Evolutionary conservation across 768 basidiomycete species (phyloP), one percentile per base, ranked within the genome.

Genomic region (Lentinula guzmanii): DNA sequence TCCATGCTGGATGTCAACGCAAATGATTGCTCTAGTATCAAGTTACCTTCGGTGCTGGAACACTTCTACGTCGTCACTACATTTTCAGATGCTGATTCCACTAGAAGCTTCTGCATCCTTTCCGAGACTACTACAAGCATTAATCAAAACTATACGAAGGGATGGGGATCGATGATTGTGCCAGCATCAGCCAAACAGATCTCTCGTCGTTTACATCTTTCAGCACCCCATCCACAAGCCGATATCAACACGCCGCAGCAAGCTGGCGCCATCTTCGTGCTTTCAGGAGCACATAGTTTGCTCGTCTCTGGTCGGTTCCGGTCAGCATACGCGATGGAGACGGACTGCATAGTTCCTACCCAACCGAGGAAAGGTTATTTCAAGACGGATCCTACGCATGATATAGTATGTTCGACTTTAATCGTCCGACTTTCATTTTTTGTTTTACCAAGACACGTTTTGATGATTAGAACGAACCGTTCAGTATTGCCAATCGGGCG

Each of bases 351-450:
- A 53, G 64, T 76, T 43, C 64, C 72, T 1, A 15, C 9, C 6
- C 15, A 16, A 13, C 54, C 65, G 9, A 62, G 64, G 0, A 59
- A 56, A 0, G 61, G 63, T 3, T 80, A 78, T 65, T 78, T 75
- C 52, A 72, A 67, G 61, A 83, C 82, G 0, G 82, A 82, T 65
- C 76, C 80, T 35, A 70, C 78, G 2, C 82, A 83, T 66, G 78
- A 80, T 58, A 70, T 53, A 5, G 57, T 58, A 42, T 24, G 71
- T 21, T 0, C 2, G 5, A 13, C 79, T 79, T 15, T 13, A 33
- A 34, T 37, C 28, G 28, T 28, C 28, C 28, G 13, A 37, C 16
- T 35, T 31, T 2, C 45, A 18, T 9, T 50, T 11, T 21, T 50
- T 52, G 9, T 60, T 13, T 41, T 54, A 45, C 43, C n/a, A 45